A percentile compares a stretch with the other conserved stretches of the same genome.
Evolutionary conservation across 2,329 filamentous ascomycete species (phyloP).

Genomic region (Talaromyces sp.): DNA sequence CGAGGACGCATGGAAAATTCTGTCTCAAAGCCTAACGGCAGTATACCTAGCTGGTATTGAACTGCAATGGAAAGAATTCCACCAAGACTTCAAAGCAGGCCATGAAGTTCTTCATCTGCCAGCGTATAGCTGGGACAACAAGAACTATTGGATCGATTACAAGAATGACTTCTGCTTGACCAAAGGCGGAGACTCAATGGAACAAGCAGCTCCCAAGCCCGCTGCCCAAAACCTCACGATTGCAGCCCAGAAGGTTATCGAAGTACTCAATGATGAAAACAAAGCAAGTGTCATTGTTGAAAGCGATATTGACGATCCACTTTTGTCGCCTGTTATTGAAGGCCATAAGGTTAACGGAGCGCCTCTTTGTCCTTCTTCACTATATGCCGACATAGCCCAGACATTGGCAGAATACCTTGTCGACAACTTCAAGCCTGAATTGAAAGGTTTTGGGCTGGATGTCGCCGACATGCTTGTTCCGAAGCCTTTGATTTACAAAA

Average conservation of each 20-base stretch:
- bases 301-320: slow-evolving; percentile 30
- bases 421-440: slow-evolving; percentile 28
- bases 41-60: slow-evolving; percentile 11
- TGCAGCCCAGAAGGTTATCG: slow-evolving; percentile 14
- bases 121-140: slow-evolving; percentile 22
- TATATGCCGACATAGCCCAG: slow-evolving; percentile 22
- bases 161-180: slow-evolving; percentile 66
- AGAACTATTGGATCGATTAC: slow-evolving; percentile 41
- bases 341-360: slow-evolving; percentile 29
- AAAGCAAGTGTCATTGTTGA: slow-evolving; percentile 26
- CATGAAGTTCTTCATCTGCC: slow-evolving; percentile 21
- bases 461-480: slow-evolving; percentile 31
- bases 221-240: slow-evolving; percentile 4
- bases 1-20: slow-evolving; percentile 34
- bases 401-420: slow-evolving; percentile 20
- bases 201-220: background rate
- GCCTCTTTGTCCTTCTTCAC: slow-evolving; percentile 12
- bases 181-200: slow-evolving; percentile 53
- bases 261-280: background rate
- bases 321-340: slow-evolving; percentile 28
- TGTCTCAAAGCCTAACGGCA: slow-evolving; percentile 8
- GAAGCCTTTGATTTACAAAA: slow-evolving; percentile 53
- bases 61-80: slow-evolving; percentile 66
- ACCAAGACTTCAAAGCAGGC: slow-evolving; percentile 47
- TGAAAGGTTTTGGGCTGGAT: slow-evolving; percentile 25